These are phyloP conservation scores for Neofusicoccum laricinum DNA, from an alignment of 2,329 filamentous ascomycete species.

Conservation along the genomic window DNA sequence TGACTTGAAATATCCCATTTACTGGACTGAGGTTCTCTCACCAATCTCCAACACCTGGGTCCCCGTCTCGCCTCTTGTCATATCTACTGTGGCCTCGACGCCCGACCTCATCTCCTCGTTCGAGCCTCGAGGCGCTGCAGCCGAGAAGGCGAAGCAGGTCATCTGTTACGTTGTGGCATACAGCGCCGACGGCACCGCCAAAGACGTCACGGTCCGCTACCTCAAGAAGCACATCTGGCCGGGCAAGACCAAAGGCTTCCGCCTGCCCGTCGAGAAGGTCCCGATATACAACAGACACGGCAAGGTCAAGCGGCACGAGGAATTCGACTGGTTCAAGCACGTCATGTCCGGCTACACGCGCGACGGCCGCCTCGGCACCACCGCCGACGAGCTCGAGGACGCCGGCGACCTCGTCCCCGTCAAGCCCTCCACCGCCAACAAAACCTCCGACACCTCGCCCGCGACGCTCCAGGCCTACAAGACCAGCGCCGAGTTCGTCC, in stretches of 20 bases:
- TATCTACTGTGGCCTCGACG: constrained; percentile 42
- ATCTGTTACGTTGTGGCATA: constrained; percentile 87
- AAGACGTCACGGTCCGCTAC: constrained; percentile 92
- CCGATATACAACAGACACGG: constrained; percentile 75
- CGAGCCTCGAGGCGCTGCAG: constrained; percentile 78
- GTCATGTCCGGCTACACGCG: constrained; percentile 72
- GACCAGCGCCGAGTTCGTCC: constrained; percentile 76
- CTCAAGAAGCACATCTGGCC: constrained; percentile 78
- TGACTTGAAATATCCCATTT: constrained; percentile 79
- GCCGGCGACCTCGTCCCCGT: constrained; percentile 70
- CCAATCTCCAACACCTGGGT: constrained; percentile 76
- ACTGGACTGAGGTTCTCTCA: constrained; percentile 90
- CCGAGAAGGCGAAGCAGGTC: constrained; percentile 82
- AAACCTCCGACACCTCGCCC: constrained; percentile 66
- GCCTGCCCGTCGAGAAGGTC: constrained; percentile 75
- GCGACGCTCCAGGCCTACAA: constrained; percentile 84
- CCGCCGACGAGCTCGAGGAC: constrained; percentile 77
- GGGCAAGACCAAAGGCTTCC: constrained; percentile 82
- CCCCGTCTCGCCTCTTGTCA: constrained; percentile 65
- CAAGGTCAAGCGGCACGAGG: constrained; percentile 71
- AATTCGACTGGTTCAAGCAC: constrained; percentile 84
- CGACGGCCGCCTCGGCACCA: constrained; percentile 54
- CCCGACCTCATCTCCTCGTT: constrained; percentile 66
- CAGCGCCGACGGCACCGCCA: constrained; percentile 80
- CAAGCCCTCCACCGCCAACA: constrained; percentile 59